phyloP scores from a whole-genome alignment of 345 rosid genomes.

The Sapria himalayana region DNA sequence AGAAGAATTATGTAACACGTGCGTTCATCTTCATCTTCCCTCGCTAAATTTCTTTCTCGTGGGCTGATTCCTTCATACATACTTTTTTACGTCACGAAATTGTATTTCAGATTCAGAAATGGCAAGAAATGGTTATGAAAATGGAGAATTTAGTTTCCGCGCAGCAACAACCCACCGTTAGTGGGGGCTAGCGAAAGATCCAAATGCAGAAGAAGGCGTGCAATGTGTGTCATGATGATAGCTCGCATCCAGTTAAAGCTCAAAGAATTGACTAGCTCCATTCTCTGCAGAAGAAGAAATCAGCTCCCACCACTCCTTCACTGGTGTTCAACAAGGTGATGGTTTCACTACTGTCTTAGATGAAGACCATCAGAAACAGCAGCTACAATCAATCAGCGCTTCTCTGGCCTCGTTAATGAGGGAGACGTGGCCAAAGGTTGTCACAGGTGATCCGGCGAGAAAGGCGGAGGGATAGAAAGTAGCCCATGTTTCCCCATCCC shows the following conservation, averaged over 20 bases:
- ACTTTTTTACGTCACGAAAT: too few relatives aligned
- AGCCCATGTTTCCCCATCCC: conserved; percentile 19
- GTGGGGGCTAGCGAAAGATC: conserved; percentile 25
- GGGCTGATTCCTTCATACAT: too few relatives aligned
- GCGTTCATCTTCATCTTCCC: too few relatives aligned
- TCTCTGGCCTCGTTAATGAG: conserved; percentile 82
- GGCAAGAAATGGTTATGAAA: conserved; percentile 21
- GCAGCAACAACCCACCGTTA: conserved; percentile 16
- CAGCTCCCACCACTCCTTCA: conserved; percentile 66
- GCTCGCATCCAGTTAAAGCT: conserved; percentile 49
- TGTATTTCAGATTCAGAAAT: too few relatives aligned
- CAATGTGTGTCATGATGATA: conserved; percentile 56
- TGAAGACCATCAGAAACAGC: conserved; percentile 58
- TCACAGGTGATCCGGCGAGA: conserved; percentile 67
- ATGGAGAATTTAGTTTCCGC: conserved; percentile 17
- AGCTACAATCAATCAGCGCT: conserved; percentile 96
- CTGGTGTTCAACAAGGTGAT: conserved; percentile 16
- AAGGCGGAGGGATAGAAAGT: conserved; percentile 22
- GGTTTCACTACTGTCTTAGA: conserved; percentile 32
- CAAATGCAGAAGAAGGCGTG: conserved; percentile 16
- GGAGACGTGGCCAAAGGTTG: conserved; percentile 76
- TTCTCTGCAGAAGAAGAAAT: conserved; percentile 69
- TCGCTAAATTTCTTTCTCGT: too few relatives aligned
- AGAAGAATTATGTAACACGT: too few relatives aligned
- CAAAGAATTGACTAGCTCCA: conserved; percentile 89